These are phyloP conservation scores for Cystobasidiopsis lactophilus DNA, from an alignment of 768 basidiomycete species.

Conservation along the genomic window DNA sequence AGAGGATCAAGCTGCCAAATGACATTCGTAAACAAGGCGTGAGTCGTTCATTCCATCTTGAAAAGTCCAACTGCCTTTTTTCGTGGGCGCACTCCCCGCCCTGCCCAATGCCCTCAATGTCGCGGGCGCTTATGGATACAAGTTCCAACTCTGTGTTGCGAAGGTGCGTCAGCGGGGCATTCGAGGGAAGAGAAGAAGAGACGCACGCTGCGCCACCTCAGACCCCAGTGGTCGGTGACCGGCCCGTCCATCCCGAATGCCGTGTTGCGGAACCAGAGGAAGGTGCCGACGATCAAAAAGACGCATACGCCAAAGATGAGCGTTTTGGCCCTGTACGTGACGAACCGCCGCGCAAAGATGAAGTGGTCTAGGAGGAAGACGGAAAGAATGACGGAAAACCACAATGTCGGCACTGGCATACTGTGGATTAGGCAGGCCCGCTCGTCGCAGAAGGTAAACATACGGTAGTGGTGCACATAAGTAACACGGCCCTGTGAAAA, in stretches of 20 bases:
- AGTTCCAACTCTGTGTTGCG: too few relatives aligned
- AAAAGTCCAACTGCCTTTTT: too few relatives aligned
- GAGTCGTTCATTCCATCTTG: too few relatives aligned
- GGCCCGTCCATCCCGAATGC: conserved; percentile 87
- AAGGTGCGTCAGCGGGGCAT: too few relatives aligned
- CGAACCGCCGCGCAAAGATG: conserved; percentile 52
- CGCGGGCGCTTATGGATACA: too few relatives aligned
- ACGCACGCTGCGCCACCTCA: conserved; percentile 48
- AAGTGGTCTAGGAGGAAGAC: conserved; percentile 83
- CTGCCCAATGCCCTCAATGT: too few relatives aligned
- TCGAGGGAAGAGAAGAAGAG: too few relatives aligned
- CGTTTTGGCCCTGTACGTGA: conserved; percentile 41
- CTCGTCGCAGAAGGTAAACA: conserved; percentile 52
- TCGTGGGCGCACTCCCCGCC: too few relatives aligned
- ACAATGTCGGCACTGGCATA: conserved; percentile 36
- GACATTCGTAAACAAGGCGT: too few relatives aligned
- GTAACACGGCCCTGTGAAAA: conserved; percentile 31
- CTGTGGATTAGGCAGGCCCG: background rate
- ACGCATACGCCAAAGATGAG: conserved; percentile 47
- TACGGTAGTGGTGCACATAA: conserved; percentile 87
- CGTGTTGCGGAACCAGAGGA: conserved; percentile 85
- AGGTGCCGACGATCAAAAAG: conserved; percentile 42
- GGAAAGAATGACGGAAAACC: conserved; percentile 80
- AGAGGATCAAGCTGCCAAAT: too few relatives aligned
- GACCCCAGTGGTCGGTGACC: conserved; percentile 33